Conservation (phyloP, 2,329 filamentous ascomycete genomes). For the Fonsecaea pedrosoi region DNA sequence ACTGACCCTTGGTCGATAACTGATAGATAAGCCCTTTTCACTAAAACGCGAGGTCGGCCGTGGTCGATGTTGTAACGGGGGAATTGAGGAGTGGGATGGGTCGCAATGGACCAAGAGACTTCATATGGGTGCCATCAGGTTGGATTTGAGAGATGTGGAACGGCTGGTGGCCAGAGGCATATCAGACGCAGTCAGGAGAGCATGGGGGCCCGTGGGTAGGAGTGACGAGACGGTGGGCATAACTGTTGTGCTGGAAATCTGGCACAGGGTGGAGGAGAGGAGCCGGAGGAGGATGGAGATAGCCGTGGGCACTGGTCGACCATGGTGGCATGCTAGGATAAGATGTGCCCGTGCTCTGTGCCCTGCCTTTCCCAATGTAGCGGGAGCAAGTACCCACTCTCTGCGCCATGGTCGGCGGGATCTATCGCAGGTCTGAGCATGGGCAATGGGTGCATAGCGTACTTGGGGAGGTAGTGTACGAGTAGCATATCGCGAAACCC, state of each 20-base stretch:
- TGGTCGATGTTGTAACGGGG: neutral
- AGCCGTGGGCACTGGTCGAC: constrained; percentile 7
- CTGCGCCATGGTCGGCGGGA: constrained; percentile 9
- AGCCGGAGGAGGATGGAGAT: constrained; percentile 21
- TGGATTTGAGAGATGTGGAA: constrained; percentile 12
- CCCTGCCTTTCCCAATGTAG: constrained; percentile 5
- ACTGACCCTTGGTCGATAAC: neutral
- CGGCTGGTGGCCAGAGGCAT: constrained; percentile 13
- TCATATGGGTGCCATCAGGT: constrained; percentile 17
- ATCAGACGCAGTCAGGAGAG: constrained; percentile 22
- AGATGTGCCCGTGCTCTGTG: constrained; percentile 13
- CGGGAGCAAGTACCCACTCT: constrained; percentile 16
- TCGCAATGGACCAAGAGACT: neutral
- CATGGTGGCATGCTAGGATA: constrained; percentile 16
- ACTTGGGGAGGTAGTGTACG: neutral
- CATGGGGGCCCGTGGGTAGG: constrained; percentile 19
- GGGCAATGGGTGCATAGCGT: neutral
- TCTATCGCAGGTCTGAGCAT: constrained; percentile 20
- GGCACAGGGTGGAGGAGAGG: constrained; percentile 27
- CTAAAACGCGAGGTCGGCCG: neutral
- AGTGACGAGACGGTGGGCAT: constrained; percentile 16
- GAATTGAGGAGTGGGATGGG: neutral
- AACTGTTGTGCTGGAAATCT: constrained; percentile 18
- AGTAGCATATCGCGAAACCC: constrained; percentile 17
- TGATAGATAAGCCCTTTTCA: neutral